These are phyloP conservation scores for Rhodosporidiobolus odoratus DNA, from an alignment of 768 basidiomycete genomes.

Conservation along the genomic window DNA sequence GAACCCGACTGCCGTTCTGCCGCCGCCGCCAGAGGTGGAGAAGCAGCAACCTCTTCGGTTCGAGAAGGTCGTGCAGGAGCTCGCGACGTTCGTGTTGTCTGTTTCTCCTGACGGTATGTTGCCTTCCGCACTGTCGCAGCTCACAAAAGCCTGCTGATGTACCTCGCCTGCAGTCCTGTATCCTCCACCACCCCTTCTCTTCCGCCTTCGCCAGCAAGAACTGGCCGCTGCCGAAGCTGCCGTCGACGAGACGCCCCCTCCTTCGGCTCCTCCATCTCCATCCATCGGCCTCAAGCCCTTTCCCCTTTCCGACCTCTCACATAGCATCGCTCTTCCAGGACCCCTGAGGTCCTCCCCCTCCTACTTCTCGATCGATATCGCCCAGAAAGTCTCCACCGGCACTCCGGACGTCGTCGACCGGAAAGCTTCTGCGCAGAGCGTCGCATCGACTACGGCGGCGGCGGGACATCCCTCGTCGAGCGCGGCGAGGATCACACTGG, in stretches of 20 bases:
- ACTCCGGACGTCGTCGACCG: background rate
- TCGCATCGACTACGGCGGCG: no score
- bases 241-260: background rate
- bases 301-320: background rate
- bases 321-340: background rate
- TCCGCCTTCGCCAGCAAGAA: slow-evolving; percentile 33
- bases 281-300: background rate
- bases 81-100: slow-evolving; percentile 25
- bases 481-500: slow-evolving; percentile 27
- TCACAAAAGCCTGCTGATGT: background rate
- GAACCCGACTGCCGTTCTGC: background rate
- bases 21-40: background rate
- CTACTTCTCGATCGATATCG: slow-evolving; percentile 1
- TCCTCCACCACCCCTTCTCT: slow-evolving; percentile 30
- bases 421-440: background rate
- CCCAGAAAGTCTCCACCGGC: slow-evolving; percentile 17
- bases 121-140: background rate
- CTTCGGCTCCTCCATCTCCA: background rate
- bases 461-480: background rate
- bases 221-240: background rate
- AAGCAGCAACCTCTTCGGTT: slow-evolving; percentile 22
- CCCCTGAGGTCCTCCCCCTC: background rate
- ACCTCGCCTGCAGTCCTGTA: slow-evolving; percentile 9
- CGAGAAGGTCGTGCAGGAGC: slow-evolving; percentile 34
- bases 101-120: slow-evolving; percentile 23